Conservation (phyloP, 805 yeast species). For the Torulaspora franciscae region DNA sequence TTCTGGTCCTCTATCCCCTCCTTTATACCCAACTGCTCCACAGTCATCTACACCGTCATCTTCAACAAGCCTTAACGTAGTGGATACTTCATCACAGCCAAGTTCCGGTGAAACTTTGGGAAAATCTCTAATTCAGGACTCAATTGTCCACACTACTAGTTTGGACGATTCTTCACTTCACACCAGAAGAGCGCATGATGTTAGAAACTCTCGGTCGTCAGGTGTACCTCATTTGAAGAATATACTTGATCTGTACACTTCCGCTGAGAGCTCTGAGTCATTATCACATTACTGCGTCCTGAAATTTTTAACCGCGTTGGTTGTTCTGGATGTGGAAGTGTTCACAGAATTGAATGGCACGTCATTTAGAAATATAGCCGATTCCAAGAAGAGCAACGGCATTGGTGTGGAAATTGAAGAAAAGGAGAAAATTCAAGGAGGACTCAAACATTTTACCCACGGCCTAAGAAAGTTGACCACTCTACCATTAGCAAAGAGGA, state of each 20-base stretch:
- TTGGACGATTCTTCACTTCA: slow-evolving; percentile 2
- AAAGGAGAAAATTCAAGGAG: slow-evolving; percentile 11
- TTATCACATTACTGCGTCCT: slow-evolving; percentile 28
- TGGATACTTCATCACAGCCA: slow-evolving; percentile 5
- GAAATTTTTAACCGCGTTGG: slow-evolving; percentile 24
- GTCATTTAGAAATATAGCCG: slow-evolving; percentile 24
- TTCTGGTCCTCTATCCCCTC: slow-evolving; percentile 10
- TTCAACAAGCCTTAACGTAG: not conserved
- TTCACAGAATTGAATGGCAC: slow-evolving; percentile 24
- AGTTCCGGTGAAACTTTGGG: slow-evolving; percentile 1
- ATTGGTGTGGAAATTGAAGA: slow-evolving; percentile 6
- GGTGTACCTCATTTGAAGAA: slow-evolving; percentile 18
- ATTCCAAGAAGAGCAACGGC: slow-evolving; percentile 9
- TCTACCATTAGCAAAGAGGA: slow-evolving; percentile 18
- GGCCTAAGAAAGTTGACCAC: slow-evolving; percentile 28
- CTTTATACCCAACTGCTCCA: slow-evolving; percentile 5
- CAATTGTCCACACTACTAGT: slow-evolving; percentile 1
- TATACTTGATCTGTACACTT: slow-evolving; percentile 25
- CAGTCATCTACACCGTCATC: slow-evolving; percentile 9
- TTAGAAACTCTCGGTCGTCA: slow-evolving; percentile 2
- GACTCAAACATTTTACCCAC: slow-evolving; percentile 22
- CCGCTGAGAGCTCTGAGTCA: slow-evolving; percentile 27
- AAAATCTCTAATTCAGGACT: slow-evolving; percentile 4
- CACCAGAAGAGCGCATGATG: slow-evolving; percentile 3
- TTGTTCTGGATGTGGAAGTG: slow-evolving; percentile 27